These are phyloP conservation scores for Neurospora terricola DNA, from an alignment of 495 filamentous ascomycete genomes.

Conservation along the genomic window DNA sequence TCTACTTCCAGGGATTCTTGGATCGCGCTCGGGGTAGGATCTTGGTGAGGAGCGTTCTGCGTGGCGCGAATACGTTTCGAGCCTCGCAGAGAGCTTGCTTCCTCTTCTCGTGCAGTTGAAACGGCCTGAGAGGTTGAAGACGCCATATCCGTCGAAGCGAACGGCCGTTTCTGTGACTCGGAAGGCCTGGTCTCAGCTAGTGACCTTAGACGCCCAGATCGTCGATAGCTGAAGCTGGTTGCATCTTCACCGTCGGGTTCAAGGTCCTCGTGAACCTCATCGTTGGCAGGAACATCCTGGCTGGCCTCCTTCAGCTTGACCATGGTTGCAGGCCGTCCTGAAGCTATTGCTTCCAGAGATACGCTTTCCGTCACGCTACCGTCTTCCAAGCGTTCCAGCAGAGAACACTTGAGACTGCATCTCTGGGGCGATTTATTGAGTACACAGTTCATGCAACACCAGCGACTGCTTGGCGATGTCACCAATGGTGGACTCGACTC, in stretches of 20 bases:
- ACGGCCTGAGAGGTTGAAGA: not conserved
- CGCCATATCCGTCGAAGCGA: not conserved
- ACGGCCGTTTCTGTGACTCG: not conserved
- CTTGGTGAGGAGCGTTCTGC: not conserved
- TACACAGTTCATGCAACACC: not conserved
- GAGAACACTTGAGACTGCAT: not conserved
- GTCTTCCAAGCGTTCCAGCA: not conserved
- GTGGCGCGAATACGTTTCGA: not conserved
- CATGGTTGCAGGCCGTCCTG: not conserved
- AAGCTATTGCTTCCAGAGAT: not conserved
- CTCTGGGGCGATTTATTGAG: not conserved
- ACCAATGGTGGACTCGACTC: not conserved
- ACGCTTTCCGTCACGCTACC: not conserved
- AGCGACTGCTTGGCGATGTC: not conserved
- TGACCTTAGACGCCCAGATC: not conserved
- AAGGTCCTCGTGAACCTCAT: not conserved
- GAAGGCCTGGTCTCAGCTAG: not conserved
- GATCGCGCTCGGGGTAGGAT: not conserved
- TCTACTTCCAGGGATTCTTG: not conserved
- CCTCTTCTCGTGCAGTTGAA: not conserved
- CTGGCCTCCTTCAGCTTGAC: not conserved
- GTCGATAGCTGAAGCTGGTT: not conserved
- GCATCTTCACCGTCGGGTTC: not conserved
- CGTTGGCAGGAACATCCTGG: not conserved
- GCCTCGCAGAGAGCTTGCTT: not conserved